A percentile compares a stretch with the other conserved stretches of the same genome.
phyloP scores from a whole-genome alignment of 2,329 filamentous ascomycete genomes.

The Teratosphaeria nubilosa region DNA sequence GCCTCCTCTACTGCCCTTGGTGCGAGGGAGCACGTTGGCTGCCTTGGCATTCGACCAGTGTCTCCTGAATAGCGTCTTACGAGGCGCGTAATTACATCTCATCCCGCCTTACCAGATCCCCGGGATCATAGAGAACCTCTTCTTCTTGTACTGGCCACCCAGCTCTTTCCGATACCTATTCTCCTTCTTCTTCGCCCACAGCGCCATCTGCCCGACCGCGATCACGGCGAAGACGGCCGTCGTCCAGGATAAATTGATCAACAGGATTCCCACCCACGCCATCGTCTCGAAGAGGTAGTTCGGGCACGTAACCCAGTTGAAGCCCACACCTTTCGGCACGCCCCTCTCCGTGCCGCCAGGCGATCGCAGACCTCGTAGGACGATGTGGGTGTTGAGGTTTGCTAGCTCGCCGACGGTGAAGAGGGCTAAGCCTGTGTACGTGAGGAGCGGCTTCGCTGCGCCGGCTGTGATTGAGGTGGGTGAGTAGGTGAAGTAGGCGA shows the following conservation, averaged over 20 bases:
- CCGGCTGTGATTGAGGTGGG: slow-evolving; percentile 59
- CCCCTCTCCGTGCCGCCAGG: slow-evolving; percentile 75
- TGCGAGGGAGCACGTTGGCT: too few species aligned
- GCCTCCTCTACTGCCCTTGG: too few species aligned
- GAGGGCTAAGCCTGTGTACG: slow-evolving; percentile 59
- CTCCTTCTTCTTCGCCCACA: slow-evolving; percentile 91
- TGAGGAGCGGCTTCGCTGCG: slow-evolving; percentile 41
- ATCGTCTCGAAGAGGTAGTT: slow-evolving; percentile 94
- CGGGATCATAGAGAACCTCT: slow-evolving; percentile 74
- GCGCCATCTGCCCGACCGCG: slow-evolving; percentile 68
- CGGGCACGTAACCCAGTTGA: slow-evolving; percentile 80
- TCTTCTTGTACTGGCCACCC: slow-evolving; percentile 88
- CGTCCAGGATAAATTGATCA: slow-evolving; percentile 69
- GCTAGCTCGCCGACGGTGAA: slow-evolving; percentile 68
- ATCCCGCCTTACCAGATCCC: slow-evolving; percentile 50
- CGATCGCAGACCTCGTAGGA: slow-evolving; percentile 66
- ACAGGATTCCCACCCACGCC: slow-evolving; percentile 72
- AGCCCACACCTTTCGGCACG: slow-evolving; percentile 78
- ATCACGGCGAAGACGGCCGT: slow-evolving; percentile 67
- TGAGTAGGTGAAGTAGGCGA: slow-evolving; percentile 76
- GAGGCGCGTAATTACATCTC: neutral
- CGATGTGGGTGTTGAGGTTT: slow-evolving; percentile 72
- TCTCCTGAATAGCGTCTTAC: too few species aligned
- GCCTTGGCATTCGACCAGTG: too few species aligned
- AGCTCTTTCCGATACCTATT: slow-evolving; percentile 81